Base-by-base conservation (phyloP, 805 yeast genomes). In the Spathaspora girioi region DNA sequence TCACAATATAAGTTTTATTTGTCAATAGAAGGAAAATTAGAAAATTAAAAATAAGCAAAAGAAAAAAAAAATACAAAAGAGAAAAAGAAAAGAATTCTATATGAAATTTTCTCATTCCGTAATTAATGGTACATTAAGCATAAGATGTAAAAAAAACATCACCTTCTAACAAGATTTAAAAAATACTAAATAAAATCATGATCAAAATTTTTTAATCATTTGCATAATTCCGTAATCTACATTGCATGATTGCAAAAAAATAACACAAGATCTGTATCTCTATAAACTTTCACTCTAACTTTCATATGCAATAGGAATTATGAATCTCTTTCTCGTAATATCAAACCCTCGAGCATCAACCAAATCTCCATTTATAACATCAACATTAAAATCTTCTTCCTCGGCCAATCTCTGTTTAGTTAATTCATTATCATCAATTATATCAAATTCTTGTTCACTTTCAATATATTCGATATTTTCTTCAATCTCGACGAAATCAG, bases 401-500 rank as follows among this genome's bases (percentile, higher is more conserved):
- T 83, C 83, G 6, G 26, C 26, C 51, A 80, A 67, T 47, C 86
- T 79, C 59, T 81, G 79, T 59, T 80, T 82, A 54, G 80, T 80
- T 54, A 82, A 76, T 47, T 79, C 82, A 49, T 82, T 88, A 48
- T 86, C 91, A 47, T 81, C 87, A 10, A 81, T 80, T 20, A 87
- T 78, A 64, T 92, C 97, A 67, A 92, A 92, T 67, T 92, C 98
- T 64, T 91, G 96, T 66, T 92, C 98, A 53, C 79, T 78, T 62
- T 92, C 98, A 57, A 83, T 82, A 63, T 93, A 92, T 52, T 87
- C 90, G 9, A 89, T 86, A 62, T 91, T 93, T 61, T 91, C 96
- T 62, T 92, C 97, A 43, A 92, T 85, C 66, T 92, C 97, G 46
- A 87, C 96, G 64, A 93, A 92, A 66, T 93, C 98, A 0, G 97